Conservation (phyloP, 768 basidiomycete species). For the Suillus ampliporus region DNA sequence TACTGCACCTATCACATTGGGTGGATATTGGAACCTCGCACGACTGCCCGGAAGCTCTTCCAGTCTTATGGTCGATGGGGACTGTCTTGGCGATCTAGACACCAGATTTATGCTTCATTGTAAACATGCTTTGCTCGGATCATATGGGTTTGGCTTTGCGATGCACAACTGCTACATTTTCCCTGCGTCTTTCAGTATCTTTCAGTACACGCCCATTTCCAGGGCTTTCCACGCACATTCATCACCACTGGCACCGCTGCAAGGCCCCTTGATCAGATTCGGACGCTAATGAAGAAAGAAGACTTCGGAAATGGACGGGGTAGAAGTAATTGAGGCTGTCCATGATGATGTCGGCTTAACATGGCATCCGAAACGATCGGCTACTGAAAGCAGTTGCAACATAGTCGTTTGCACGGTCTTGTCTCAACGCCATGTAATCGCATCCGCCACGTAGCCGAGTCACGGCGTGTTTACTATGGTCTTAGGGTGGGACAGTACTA, state of each 20-base stretch:
- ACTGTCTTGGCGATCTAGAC: conserved; percentile 21
- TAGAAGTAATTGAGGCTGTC: conserved; percentile 53
- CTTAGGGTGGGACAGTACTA: too few species aligned
- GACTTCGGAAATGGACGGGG: conserved; percentile 53
- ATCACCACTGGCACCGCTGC: conserved; percentile 64
- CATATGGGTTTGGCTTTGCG: conserved; percentile 52
- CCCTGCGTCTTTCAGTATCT: conserved; percentile 55
- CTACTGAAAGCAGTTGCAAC: conserved; percentile 54
- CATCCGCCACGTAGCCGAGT: too few species aligned
- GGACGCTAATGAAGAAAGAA: conserved; percentile 51
- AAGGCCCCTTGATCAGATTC: conserved; percentile 57
- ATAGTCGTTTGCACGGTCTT: too few species aligned
- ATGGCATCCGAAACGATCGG: conserved; percentile 57
- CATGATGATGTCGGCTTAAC: conserved; percentile 59
- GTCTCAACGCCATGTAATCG: too few species aligned
- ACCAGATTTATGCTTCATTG: conserved; percentile 34
- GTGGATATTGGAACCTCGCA: conserved; percentile 51
- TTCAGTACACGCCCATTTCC: conserved; percentile 47
- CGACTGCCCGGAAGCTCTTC: conserved; percentile 44
- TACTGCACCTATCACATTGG: conserved; percentile 64
- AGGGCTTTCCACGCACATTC: conserved; percentile 64
- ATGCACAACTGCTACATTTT: conserved; percentile 61
- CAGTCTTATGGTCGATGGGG: conserved; percentile 41
- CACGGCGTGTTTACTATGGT: too few species aligned
- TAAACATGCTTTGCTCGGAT: conserved; percentile 50